A percentile compares a stretch with the other conserved stretches of the same genome.
Conservation (phyloP, 2,329 filamentous ascomycete species). For the Scedosporium apiospermum region DNA sequence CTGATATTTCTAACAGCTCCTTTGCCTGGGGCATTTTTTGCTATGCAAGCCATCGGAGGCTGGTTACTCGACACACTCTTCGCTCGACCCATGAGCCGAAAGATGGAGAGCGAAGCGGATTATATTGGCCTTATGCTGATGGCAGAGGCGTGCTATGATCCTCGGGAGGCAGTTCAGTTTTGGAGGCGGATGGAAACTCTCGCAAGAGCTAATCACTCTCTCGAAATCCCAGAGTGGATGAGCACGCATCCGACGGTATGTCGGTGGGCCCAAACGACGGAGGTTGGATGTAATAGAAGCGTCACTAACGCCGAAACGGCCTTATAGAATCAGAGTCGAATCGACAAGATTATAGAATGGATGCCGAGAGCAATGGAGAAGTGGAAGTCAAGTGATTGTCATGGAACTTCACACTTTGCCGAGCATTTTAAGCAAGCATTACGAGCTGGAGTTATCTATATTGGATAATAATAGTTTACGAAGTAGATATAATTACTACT, state of each 20-base stretch:
- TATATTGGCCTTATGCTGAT: constrained; percentile 78
- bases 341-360: constrained; percentile 57
- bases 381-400: constrained; percentile 43
- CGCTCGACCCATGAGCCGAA: constrained; percentile 55
- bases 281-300: not conserved
- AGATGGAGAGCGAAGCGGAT: constrained; percentile 69
- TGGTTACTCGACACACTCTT: constrained; percentile 54
- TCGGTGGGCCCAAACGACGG: constrained; percentile 9
- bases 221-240: constrained; percentile 57
- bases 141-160: constrained; percentile 70
- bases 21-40: constrained; percentile 29
- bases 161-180: constrained; percentile 54
- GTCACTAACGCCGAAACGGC: too few relatives aligned
- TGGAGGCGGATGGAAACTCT: constrained; percentile 57
- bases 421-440: constrained; percentile 41
- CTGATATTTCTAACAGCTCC: constrained; percentile 37
- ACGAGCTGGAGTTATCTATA: constrained; percentile 18
- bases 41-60: constrained; percentile 32
- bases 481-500: not conserved
- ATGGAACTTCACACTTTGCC: constrained; percentile 40
- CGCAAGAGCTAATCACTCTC: constrained; percentile 26
- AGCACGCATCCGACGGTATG: constrained; percentile 66
- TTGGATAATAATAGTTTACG: not conserved
- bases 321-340: constrained; percentile 46
- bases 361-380: constrained; percentile 47